phyloP scores from a whole-genome alignment of 768 basidiomycete species.

The Sarcomyxa edulis region DNA sequence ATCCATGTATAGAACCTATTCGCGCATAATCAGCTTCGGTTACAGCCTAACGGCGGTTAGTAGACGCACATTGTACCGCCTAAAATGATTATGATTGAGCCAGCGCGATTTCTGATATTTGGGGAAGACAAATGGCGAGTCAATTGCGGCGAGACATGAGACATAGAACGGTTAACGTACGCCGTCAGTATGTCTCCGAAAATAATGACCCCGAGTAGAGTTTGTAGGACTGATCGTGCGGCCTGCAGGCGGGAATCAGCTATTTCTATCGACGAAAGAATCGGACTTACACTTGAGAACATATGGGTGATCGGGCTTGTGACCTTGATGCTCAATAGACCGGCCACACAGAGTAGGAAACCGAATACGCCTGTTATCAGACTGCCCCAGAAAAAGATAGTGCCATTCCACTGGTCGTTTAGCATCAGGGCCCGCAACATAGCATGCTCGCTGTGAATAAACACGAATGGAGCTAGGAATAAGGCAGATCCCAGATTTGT shows the following conservation, averaged over 20 bases:
- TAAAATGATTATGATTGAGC: slow-evolving; percentile 64
- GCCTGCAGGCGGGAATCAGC: slow-evolving; percentile 38
- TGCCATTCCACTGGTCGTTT: slow-evolving; percentile 40
- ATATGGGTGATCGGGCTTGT: slow-evolving; percentile 84
- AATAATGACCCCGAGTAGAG: slow-evolving; percentile 70
- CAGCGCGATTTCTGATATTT: slow-evolving; percentile 47
- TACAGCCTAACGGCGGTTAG: slow-evolving; percentile 1
- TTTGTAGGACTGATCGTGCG: slow-evolving; percentile 79
- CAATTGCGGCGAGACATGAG: background rate
- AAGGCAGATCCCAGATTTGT: slow-evolving; percentile 67
- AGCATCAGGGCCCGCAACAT: slow-evolving; percentile 33
- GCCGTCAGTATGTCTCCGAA: slow-evolving; percentile 70
- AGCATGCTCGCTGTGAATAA: slow-evolving; percentile 49
- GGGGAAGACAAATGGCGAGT: background rate
- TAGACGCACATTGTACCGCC: slow-evolving; percentile 59
- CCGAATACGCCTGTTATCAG: slow-evolving; percentile 73
- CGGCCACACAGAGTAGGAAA: slow-evolving; percentile 76
- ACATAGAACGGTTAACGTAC: slow-evolving; percentile 35
- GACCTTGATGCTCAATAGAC: slow-evolving; percentile 74
- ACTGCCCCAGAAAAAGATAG: slow-evolving; percentile 58
- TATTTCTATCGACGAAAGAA: slow-evolving; percentile 5
- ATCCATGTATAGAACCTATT: slow-evolving; percentile 48
- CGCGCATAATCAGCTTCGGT: slow-evolving; percentile 1
- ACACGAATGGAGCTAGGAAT: slow-evolving; percentile 57
- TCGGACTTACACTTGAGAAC: slow-evolving; percentile 64